Conservation (phyloP, 495 filamentous ascomycete species). For the Platismatia glauca region DNA sequence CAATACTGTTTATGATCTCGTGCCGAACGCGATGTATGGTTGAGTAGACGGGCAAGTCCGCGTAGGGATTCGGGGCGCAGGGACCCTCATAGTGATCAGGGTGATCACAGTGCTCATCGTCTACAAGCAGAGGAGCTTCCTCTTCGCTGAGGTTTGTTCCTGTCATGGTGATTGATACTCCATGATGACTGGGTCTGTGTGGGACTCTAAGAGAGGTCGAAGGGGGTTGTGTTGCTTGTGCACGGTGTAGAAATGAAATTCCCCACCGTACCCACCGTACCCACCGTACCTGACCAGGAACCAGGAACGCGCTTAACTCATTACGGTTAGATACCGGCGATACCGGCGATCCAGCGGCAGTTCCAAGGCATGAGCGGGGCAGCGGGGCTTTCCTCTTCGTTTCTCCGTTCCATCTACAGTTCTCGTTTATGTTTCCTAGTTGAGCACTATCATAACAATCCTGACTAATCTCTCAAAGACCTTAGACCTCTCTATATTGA, state of each 20-base stretch:
- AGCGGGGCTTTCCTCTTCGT: no score
- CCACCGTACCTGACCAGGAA: no score
- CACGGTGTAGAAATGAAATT: no score
- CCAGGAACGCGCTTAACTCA: not conserved
- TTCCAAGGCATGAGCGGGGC: no score
- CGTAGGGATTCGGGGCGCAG: constrained; percentile 28
- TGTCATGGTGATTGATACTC: not conserved
- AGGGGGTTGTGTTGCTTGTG: no score
- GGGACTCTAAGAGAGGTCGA: no score
- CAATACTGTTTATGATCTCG: constrained; percentile 34
- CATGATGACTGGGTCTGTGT: not conserved
- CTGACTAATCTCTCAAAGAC: constrained; percentile 7
- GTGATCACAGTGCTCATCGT: constrained; percentile 2
- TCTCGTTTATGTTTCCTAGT: no score
- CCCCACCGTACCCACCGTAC: no score
- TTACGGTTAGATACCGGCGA: not conserved
- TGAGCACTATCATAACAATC: not conserved
- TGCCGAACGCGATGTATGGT: constrained; percentile 39
- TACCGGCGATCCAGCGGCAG: no score
- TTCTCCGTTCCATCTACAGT: no score
- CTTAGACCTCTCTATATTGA: constrained; percentile 24
- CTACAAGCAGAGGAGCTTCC: constrained; percentile 4
- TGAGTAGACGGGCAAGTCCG: constrained; percentile 41
- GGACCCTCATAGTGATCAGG: constrained; percentile 10
- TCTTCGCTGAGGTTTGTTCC: constrained; percentile 5